Conservation (phyloP, 2,329 filamentous ascomycete species). For the Colletotrichum sidae region DNA sequence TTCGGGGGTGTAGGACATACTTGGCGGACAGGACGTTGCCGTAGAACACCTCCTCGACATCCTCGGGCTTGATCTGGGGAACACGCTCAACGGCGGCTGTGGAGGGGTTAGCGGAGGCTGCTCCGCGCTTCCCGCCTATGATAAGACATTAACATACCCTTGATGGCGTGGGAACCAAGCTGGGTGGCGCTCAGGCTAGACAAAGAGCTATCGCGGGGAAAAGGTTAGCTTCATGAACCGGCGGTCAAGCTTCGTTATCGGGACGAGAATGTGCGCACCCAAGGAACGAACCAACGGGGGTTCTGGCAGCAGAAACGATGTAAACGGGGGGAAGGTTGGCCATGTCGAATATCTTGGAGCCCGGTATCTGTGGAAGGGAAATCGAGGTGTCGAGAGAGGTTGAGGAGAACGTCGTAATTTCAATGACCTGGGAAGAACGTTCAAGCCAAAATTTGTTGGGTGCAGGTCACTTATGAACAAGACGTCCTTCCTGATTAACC, state of each 20-base stretch:
- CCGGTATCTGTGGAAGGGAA: background rate
- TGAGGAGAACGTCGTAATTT: conserved; percentile 13
- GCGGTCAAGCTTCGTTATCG: conserved; percentile 30
- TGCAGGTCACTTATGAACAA: conserved; percentile 26
- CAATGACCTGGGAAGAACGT: conserved; percentile 15
- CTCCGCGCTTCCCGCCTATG: conserved; percentile 17
- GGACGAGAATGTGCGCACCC: conserved; percentile 67
- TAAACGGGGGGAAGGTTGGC: conserved; percentile 88
- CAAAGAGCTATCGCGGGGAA: conserved; percentile 74
- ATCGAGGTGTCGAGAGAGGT: background rate
- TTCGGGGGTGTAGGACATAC: conserved; percentile 61
- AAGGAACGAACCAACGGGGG: conserved; percentile 93
- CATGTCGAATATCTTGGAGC: conserved; percentile 64
- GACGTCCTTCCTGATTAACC: conserved; percentile 16
- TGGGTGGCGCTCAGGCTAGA: conserved; percentile 88
- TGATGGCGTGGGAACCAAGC: conserved; percentile 92
- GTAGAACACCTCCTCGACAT: conserved; percentile 97
- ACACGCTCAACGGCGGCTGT: conserved; percentile 84
- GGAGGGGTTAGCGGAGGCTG: conserved; percentile 28
- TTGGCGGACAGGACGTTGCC: conserved; percentile 98
- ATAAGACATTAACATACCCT: conserved; percentile 68
- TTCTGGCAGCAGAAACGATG: conserved; percentile 92
- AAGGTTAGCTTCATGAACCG: conserved; percentile 21
- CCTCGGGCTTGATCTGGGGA: conserved; percentile 85
- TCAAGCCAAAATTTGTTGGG: conserved; percentile 28